Evolutionary conservation across 192 early-diverging fungal genomes (phyloP).

Genomic region (Coemansia sp.): DNA sequence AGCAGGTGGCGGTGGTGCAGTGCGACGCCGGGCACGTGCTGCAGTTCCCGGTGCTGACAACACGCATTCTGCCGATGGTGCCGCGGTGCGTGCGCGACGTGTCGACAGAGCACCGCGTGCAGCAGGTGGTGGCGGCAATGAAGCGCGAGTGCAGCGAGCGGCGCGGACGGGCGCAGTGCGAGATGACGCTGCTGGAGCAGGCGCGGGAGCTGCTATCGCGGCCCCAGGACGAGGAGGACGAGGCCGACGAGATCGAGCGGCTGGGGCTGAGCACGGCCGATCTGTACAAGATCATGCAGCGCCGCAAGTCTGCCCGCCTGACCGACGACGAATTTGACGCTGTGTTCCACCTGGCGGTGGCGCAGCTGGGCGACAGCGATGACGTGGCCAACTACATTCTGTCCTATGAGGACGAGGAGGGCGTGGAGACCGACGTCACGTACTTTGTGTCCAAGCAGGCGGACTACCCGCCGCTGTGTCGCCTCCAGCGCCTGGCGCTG

Average conservation of each 20-base stretch:
- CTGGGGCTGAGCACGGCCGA: conserved; percentile 36
- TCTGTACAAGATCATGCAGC: conserved; percentile 22
- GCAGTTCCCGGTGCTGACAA: conserved; percentile 27
- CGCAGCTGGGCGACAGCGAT: conserved; percentile 13
- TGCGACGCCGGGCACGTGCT: conserved; percentile 45
- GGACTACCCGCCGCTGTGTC: conserved; percentile 28
- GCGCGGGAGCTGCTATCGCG: conserved; percentile 20
- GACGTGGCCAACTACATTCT: conserved; percentile 18
- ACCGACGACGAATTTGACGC: conserved; percentile 31
- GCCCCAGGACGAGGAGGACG: conserved; percentile 7
- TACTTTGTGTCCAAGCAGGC: conserved; percentile 36
- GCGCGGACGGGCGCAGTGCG: conserved; percentile 41
- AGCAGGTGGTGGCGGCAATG: conserved; percentile 37
- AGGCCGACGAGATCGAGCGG: conserved; percentile 48
- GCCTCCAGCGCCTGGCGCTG: conserved; percentile 20
- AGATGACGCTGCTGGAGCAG: conserved; percentile 27
- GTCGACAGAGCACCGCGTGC: conserved; percentile 37
- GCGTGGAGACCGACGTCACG: conserved; percentile 11
- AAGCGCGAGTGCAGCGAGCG: conserved; percentile 22
- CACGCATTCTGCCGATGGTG: conserved; percentile 21
- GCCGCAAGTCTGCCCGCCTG: conserved; percentile 23
- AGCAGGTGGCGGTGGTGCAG: conserved; percentile 24
- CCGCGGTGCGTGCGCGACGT: conserved; percentile 45
- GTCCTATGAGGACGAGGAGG: conserved; percentile 27
- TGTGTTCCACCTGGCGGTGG: conserved; percentile 28